phyloP scores from a whole-genome alignment of 2,329 filamentous ascomycete species.

The Rhinocladiella similis region DNA sequence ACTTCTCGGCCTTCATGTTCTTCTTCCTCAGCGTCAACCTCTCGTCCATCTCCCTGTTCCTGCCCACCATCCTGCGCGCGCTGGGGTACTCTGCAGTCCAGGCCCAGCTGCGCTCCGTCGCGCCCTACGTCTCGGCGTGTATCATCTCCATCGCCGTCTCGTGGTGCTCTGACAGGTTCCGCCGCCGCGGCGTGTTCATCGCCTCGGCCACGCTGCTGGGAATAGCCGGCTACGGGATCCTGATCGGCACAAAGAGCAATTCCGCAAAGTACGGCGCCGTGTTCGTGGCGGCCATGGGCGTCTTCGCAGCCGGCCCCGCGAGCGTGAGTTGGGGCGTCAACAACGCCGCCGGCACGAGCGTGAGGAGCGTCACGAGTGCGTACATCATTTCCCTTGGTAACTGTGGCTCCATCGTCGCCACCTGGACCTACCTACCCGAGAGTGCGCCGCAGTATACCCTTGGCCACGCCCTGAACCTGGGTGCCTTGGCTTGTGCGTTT shows the following conservation, averaged over 20 bases:
- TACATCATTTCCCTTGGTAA: not conserved
- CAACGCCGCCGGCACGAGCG: not conserved
- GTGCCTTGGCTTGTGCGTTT: not conserved
- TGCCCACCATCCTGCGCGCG: conserved; percentile 72
- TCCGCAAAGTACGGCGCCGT: conserved; percentile 1
- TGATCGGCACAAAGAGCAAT: not conserved
- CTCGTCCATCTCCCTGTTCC: conserved; percentile 66
- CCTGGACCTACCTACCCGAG: conserved; percentile 1
- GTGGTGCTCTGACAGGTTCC: not conserved
- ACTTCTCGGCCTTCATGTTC: not conserved
- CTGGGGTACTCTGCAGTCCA: conserved; percentile 59
- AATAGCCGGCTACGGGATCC: not conserved
- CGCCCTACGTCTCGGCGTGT: conserved; percentile 59
- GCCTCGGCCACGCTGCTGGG: not conserved
- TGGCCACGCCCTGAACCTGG: conserved; percentile 1
- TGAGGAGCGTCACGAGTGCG: not conserved
- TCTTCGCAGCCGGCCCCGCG: not conserved
- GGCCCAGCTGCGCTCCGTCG: conserved; percentile 71
- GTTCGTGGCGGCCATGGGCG: not conserved
- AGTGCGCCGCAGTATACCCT: not conserved
- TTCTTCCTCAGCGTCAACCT: not conserved
- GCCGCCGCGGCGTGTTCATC: not conserved
- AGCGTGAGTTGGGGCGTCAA: not conserved
- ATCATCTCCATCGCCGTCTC: not conserved
- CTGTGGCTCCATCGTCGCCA: not conserved